Conservation (phyloP, 176 grass and related monocot genomes). For the Miscanthus lutarioriparius region DNA sequence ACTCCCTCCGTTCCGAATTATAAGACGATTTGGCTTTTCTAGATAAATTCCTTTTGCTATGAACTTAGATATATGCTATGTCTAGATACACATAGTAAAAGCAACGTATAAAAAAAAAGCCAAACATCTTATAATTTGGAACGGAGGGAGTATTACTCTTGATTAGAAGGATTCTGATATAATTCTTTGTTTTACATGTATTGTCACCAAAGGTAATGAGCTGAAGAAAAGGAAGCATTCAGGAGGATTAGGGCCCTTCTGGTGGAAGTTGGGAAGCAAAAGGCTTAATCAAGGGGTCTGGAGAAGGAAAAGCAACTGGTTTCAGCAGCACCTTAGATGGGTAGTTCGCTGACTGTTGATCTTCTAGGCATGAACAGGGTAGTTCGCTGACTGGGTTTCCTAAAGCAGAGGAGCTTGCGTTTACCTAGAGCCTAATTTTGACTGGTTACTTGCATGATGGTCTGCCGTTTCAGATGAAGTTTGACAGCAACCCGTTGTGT, state of each 20-base stretch:
- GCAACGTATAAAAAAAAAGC: too few species aligned
- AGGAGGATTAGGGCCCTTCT: constrained; percentile 55
- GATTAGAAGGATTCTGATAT: constrained; percentile 1
- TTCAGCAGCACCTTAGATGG: constrained; percentile 19
- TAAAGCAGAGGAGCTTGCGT: constrained; percentile 25
- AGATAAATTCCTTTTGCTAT: too few species aligned
- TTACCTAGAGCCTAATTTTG: constrained; percentile 26
- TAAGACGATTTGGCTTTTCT: too few species aligned
- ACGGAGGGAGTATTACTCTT: neutral
- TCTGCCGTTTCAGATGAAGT: constrained; percentile 12
- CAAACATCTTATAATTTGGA: too few species aligned
- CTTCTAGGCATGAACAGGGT: constrained; percentile 41
- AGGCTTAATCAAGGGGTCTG: constrained; percentile 47
- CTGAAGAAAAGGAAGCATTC: constrained; percentile 56
- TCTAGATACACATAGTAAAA: too few species aligned
- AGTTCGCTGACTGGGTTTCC: constrained; percentile 35
- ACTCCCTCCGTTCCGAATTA: too few species aligned
- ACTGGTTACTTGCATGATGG: constrained; percentile 13
- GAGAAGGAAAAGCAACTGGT: constrained; percentile 30
- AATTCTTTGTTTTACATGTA: neutral
- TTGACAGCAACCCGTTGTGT: constrained; percentile 2
- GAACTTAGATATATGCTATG: too few species aligned
- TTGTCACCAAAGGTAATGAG: constrained; percentile 40
- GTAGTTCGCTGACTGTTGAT: constrained; percentile 22
- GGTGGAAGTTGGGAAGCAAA: constrained; percentile 98